Percentiles rank a stretch among this genome's conserved stretches.
phyloP scores from a whole-genome alignment of 176 grass and related monocot species.

The Cenchrus fungigraminus region DNA sequence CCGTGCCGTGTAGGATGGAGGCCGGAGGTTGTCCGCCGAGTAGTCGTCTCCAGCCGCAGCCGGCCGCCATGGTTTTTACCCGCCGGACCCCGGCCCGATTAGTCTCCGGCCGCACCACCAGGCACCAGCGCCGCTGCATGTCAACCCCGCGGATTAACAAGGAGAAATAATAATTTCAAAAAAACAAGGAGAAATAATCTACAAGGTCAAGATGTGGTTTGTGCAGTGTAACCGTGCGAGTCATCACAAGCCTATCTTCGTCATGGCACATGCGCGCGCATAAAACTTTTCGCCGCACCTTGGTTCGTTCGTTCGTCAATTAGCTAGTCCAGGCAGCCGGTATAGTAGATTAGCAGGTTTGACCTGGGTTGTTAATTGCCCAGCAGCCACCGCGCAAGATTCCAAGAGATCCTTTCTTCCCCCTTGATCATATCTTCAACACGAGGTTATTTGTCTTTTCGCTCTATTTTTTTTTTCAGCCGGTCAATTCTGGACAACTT shows the following conservation, averaged over 20 bases:
- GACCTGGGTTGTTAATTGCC: not conserved
- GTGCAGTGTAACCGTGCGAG: too few relatives aligned
- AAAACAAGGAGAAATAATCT: too few relatives aligned
- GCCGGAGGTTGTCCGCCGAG: too few relatives aligned
- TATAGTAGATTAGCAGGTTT: conserved; percentile 23
- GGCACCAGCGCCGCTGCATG: too few relatives aligned
- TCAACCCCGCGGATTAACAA: too few relatives aligned
- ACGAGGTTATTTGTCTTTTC: not conserved
- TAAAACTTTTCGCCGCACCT: not conserved
- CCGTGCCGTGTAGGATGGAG: conserved; percentile 10
- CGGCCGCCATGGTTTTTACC: too few relatives aligned
- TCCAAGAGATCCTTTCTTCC: conserved; percentile 19
- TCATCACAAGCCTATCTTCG: not conserved
- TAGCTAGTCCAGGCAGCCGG: not conserved
- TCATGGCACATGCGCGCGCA: not conserved
- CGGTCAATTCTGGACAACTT: conserved; percentile 34
- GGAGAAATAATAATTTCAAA: too few relatives aligned
- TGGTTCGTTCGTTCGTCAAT: not conserved
- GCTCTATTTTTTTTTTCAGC: too few relatives aligned
- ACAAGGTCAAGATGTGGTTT: too few relatives aligned
- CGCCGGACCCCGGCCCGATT: too few relatives aligned
- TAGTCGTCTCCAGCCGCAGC: too few relatives aligned
- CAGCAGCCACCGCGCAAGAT: conserved; percentile 23
- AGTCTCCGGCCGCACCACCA: too few relatives aligned
- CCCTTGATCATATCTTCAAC: conserved; percentile 3